Evolutionary conservation across 768 basidiomycete species (phyloP).

Genomic region (Tricholomella constricta): DNA sequence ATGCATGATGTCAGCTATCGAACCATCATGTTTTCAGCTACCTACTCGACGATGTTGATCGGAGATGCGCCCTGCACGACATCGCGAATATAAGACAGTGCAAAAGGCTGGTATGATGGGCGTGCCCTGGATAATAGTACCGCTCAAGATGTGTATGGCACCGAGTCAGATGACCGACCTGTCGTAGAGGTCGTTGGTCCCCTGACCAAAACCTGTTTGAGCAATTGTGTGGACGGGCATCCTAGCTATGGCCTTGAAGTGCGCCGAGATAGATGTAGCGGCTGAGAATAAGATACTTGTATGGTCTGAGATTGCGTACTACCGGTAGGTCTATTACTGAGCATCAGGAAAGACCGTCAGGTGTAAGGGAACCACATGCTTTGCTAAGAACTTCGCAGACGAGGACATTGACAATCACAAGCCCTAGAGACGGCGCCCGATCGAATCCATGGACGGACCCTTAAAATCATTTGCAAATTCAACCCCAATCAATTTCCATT

Average conservation of each 20-base stretch:
- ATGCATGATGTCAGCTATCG: slow-evolving; percentile 2
- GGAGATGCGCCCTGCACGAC: slow-evolving; percentile 39
- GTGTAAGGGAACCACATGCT: too few species aligned
- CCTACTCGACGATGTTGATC: slow-evolving; percentile 73
- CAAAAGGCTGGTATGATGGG: slow-evolving; percentile 75
- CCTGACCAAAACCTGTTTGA: slow-evolving; percentile 70
- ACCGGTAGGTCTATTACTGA: too few species aligned
- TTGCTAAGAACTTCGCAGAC: too few species aligned
- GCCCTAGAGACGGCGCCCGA: too few species aligned
- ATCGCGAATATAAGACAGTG: slow-evolving; percentile 61
- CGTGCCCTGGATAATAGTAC: slow-evolving; percentile 52
- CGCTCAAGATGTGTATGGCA: background rate
- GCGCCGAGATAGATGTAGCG: too few species aligned
- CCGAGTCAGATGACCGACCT: slow-evolving; percentile 37
- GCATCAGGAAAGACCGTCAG: background rate
- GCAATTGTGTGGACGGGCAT: slow-evolving; percentile 66
- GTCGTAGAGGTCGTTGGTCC: slow-evolving; percentile 85
- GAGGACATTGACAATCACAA: too few species aligned
- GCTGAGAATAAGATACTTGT: too few species aligned
- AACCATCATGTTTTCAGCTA: slow-evolving; percentile 3
- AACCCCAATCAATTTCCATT: too few species aligned
- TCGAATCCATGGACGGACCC: too few species aligned
- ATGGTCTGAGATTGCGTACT: too few species aligned
- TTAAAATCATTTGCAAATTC: too few species aligned
- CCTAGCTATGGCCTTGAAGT: slow-evolving; percentile 3